These are phyloP conservation scores for Aspergillus saccharolyticus DNA, from an alignment of 495 filamentous ascomycete genomes.

Conservation along the genomic window DNA sequence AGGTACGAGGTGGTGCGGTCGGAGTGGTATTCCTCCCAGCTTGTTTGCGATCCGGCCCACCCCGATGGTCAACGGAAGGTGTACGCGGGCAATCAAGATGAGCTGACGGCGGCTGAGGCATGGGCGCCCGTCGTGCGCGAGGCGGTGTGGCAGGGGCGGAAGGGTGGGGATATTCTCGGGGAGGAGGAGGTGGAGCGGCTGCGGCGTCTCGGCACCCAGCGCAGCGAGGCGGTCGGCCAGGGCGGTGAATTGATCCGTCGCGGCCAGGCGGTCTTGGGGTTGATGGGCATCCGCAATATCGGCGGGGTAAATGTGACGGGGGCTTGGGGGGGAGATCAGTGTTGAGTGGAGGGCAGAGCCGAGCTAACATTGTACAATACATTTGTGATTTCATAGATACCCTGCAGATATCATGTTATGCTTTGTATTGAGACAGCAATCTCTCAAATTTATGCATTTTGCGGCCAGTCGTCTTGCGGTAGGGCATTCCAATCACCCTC, in stretches of 20 bases:
- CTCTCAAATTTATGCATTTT: too few relatives aligned
- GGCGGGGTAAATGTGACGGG: slow-evolving; percentile 13
- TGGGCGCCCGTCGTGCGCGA: slow-evolving; percentile 18
- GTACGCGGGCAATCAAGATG: slow-evolving; percentile 15
- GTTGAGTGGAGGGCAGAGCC: neutral
- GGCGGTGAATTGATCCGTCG: slow-evolving; percentile 4
- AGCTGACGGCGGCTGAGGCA: slow-evolving; percentile 12
- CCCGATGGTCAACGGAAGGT: neutral
- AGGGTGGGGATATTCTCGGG: slow-evolving; percentile 11
- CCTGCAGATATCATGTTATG: too few relatives aligned
- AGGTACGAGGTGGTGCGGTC: slow-evolving; percentile 35
- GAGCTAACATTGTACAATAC: neutral
- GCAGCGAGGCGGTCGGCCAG: slow-evolving; percentile 4
- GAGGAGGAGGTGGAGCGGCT: slow-evolving; percentile 13
- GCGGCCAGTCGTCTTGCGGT: too few relatives aligned
- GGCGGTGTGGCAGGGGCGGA: slow-evolving; percentile 14
- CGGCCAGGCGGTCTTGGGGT: slow-evolving; percentile 8
- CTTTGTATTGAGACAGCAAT: too few relatives aligned
- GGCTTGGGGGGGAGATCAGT: slow-evolving; percentile 7
- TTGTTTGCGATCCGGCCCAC: slow-evolving; percentile 6
- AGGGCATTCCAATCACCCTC: too few relatives aligned
- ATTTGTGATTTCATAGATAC: neutral
- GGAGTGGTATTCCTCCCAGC: slow-evolving; percentile 29
- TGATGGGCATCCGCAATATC: slow-evolving; percentile 11
- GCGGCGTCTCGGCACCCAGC: slow-evolving; percentile 13